Percentiles rank a stretch among this genome's conserved stretches.
phyloP scores from a whole-genome alignment of 768 basidiomycete genomes.

The Naematelia encephala region DNA sequence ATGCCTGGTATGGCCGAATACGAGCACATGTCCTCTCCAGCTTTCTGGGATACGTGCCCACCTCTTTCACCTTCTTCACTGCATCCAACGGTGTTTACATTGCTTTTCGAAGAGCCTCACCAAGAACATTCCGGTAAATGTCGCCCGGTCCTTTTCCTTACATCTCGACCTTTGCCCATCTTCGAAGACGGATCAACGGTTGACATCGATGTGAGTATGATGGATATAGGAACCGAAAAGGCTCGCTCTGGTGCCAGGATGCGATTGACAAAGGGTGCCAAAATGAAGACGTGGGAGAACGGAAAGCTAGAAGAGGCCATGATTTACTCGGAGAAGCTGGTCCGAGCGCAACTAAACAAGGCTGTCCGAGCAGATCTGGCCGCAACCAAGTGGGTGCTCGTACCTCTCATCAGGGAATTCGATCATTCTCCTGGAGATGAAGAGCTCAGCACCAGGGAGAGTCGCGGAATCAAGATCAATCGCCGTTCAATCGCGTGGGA shows the following conservation, averaged over 20 bases:
- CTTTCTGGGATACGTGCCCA: conserved; percentile 22
- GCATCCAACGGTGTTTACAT: conserved; percentile 19
- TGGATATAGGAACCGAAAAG: conserved; percentile 10
- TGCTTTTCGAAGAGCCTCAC: conserved; percentile 6
- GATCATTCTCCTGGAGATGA: neutral
- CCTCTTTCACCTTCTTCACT: conserved; percentile 11
- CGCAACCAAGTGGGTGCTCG: conserved; percentile 23
- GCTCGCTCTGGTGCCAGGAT: conserved; percentile 6
- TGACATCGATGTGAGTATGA: conserved; percentile 1
- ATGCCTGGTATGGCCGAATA: conserved; percentile 16
- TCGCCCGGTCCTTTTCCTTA: conserved; percentile 21
- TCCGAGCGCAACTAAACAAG: conserved; percentile 22
- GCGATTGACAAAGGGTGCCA: conserved; percentile 9
- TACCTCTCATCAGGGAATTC: conserved; percentile 20
- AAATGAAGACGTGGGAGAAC: conserved; percentile 22
- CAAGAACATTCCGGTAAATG: conserved; percentile 2
- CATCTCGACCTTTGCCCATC: conserved; percentile 19
- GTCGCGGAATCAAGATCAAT: conserved; percentile 5
- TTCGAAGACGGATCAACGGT: neutral
- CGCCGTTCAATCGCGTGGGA: conserved; percentile 31
- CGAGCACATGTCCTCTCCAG: neutral
- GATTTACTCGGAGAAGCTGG: conserved; percentile 21
- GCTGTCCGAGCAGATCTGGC: conserved; percentile 8
- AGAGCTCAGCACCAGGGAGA: neutral
- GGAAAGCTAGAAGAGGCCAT: conserved; percentile 14